Conservation (phyloP, 495 filamentous ascomycete genomes). For the Talaromyces liani region DNA sequence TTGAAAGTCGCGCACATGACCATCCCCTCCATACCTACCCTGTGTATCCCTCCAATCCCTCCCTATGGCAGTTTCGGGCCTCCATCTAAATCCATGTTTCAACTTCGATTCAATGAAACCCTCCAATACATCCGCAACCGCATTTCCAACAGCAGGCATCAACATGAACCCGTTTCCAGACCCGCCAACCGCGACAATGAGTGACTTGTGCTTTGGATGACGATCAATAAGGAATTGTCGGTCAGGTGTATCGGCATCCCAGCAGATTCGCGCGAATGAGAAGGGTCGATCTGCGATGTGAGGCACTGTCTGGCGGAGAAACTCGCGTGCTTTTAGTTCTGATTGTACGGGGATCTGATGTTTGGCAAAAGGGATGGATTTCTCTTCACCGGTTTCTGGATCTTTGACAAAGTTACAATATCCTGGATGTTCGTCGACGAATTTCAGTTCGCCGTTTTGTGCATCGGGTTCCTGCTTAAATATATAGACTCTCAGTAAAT, state of each 20-base stretch:
- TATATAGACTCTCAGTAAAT: conserved; percentile 23
- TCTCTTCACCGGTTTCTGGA: conserved; percentile 13
- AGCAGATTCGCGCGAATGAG: conserved; percentile 44
- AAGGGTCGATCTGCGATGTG: conserved; percentile 40
- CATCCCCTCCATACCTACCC: conserved; percentile 35
- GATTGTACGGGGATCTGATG: conserved; percentile 41
- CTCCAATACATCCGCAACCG: conserved; percentile 40
- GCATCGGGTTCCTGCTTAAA: conserved; percentile 37
- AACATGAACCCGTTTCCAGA: conserved; percentile 42
- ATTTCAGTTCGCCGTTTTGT: conserved; percentile 44
- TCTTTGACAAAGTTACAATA: conserved; percentile 37
- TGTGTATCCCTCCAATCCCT: conserved; percentile 45
- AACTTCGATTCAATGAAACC: conserved; percentile 24
- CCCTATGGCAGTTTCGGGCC: conserved; percentile 38
- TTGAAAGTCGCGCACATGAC: conserved; percentile 40
- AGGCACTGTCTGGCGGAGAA: conserved; percentile 43
- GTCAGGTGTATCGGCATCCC: conserved; percentile 49
- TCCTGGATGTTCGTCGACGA: conserved; percentile 50
- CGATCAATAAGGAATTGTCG: conserved; percentile 41
- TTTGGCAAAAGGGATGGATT: conserved; percentile 38
- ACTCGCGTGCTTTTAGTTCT: conserved; percentile 30
- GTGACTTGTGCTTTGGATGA: conserved; percentile 30
- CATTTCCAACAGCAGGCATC: conserved; percentile 39
- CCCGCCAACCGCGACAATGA: conserved; percentile 30
- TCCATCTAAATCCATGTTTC: conserved; percentile 39